Base-by-base conservation (phyloP, 1,139 yeast species). In the Blastobotrys capitulatus region DNA sequence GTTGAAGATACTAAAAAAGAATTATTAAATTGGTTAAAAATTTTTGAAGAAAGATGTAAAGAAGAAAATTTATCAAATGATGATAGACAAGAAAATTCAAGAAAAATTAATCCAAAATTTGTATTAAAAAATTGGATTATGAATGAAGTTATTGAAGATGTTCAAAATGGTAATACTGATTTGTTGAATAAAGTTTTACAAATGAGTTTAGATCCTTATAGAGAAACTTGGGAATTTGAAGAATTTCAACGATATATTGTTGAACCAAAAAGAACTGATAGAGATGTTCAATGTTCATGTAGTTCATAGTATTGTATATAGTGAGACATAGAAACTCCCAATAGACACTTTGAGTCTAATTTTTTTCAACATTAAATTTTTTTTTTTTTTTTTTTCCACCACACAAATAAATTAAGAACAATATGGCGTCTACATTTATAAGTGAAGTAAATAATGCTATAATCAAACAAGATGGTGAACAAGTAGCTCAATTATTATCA, bases 81-180 rank as follows among this genome's bases (percentile, higher is more conserved):
- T 0, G 59, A 54, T 5, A 72, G 86, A 38, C 58, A 58, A 5
- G 57, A 55, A 2, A 59, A 73, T 9, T 78, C 88, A 52, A 60
- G 68, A 13, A 49, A 57, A 1, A 73, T 70, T 48, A 92, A 92
- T 61, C 98, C 98, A 2, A 62, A 78, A 37, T 90, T 92, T 61
- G 75, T 86, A 15, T 95, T 96, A 15, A 76, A 92, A 53, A 86
- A 83, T 57, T 88, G 96, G 92, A 81, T 90, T 47, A 71, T 92
- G 49, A 90, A 88, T 51, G 92, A 89, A 54, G 96, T 88, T 0
- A 83, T 87, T 48, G 58, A 57, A 2, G 50, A 57, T 15, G 72
- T 66, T 6, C 57, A 58, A 41, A 46, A 54, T 13, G 56, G 59
- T 10, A 59, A 60, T 20, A 60, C 62, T 42, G 59, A 61, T 31